Percentiles rank a stretch among this genome's conserved stretches.
Conservation (phyloP, 78 protist genomes). For the Dictyostelium brefeldianum region DNA sequence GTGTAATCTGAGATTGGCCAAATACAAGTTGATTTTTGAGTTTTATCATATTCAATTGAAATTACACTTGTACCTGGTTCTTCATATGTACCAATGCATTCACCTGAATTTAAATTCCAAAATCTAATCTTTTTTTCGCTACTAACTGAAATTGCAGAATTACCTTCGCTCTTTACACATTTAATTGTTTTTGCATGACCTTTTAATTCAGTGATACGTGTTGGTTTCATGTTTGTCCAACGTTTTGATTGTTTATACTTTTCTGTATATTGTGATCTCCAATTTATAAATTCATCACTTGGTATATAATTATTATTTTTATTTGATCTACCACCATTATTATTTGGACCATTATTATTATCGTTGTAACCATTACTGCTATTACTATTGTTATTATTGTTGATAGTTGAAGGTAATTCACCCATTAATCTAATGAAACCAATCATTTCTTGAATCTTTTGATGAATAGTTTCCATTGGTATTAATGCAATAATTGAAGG, state of each 20-base stretch:
- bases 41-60: conserved; percentile 50
- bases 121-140: conserved; percentile 6
- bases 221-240: conserved; percentile 43
- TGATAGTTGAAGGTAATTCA: background rate
- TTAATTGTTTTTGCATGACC: conserved; percentile 30
- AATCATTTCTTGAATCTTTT: background rate
- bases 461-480: background rate
- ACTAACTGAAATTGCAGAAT: conserved; percentile 42
- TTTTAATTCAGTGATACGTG: background rate
- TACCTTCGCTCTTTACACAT: conserved; percentile 20
- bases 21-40: conserved; percentile 20
- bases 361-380: background rate
- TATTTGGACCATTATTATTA: background rate
- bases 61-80: background rate
- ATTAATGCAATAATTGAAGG: background rate
- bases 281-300: conserved; percentile 19
- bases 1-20: conserved; percentile 78
- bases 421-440: background rate
- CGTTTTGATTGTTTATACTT: conserved; percentile 24
- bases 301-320: background rate
- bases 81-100: conserved; percentile 26
- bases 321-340: background rate
- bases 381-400: too few relatives aligned
- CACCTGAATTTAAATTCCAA: conserved; percentile 70
- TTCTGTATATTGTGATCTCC: conserved; percentile 19